These are phyloP conservation scores for Fusarium burgessii DNA, from an alignment of 2,329 filamentous ascomycete genomes.

Conservation along the genomic window DNA sequence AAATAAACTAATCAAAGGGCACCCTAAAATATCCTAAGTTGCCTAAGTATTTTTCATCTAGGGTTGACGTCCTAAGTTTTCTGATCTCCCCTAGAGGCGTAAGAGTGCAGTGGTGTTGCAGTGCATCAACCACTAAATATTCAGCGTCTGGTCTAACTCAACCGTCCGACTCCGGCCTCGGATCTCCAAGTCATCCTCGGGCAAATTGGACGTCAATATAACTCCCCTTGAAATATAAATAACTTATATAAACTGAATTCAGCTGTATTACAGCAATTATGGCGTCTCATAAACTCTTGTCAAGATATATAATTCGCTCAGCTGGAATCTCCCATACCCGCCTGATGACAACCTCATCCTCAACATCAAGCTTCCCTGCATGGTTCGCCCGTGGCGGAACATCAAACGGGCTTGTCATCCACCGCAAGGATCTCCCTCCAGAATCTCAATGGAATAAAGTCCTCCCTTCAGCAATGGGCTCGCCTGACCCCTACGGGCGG, in stretches of 20 bases:
- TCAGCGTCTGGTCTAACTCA: background rate
- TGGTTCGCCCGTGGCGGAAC: slow-evolving; percentile 71
- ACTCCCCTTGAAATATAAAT: background rate
- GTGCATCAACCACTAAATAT: slow-evolving; percentile 18
- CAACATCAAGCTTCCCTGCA: slow-evolving; percentile 52
- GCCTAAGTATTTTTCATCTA: too few species aligned
- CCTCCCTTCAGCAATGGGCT: slow-evolving; percentile 71
- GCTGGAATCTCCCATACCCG: slow-evolving; percentile 4
- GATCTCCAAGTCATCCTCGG: slow-evolving; percentile 17
- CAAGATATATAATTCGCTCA: slow-evolving; percentile 7
- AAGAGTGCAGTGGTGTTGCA: background rate
- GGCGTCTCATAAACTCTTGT: background rate
- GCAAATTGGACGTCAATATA: background rate
- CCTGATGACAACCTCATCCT: slow-evolving; percentile 34
- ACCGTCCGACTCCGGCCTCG: slow-evolving; percentile 1
- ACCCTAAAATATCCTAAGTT: too few species aligned
- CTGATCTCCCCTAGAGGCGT: too few species aligned
- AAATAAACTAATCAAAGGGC: too few species aligned
- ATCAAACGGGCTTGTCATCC: slow-evolving; percentile 72
- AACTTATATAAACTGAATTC: background rate
- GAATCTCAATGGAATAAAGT: slow-evolving; percentile 58
- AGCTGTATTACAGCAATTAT: background rate
- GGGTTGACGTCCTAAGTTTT: too few species aligned
- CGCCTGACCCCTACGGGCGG: slow-evolving; percentile 73
- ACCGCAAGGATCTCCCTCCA: slow-evolving; percentile 52